phyloP scores from a whole-genome alignment of 768 basidiomycete species.

The Boletus subcaerulescens region DNA sequence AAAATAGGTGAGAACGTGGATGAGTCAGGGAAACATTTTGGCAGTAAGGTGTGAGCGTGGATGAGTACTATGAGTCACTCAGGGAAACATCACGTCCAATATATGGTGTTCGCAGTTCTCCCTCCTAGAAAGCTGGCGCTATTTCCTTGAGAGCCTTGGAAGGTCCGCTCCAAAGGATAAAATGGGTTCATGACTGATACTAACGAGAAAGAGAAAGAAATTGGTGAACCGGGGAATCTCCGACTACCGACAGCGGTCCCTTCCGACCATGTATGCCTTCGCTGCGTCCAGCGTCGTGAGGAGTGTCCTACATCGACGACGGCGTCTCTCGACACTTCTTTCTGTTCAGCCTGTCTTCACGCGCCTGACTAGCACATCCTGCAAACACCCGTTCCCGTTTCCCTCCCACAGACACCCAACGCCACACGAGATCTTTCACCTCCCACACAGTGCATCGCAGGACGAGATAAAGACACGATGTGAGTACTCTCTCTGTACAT shows the following conservation, averaged over 20 bases:
- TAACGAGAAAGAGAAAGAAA: too few relatives aligned
- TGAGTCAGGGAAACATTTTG: too few relatives aligned
- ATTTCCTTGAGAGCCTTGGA: too few relatives aligned
- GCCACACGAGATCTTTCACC: slow-evolving; percentile 73
- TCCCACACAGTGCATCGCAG: slow-evolving; percentile 52
- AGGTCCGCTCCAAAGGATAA: too few relatives aligned
- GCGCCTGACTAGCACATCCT: slow-evolving; percentile 14
- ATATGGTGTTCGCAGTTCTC: too few relatives aligned
- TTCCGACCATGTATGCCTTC: slow-evolving; percentile 6
- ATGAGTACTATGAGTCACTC: too few relatives aligned
- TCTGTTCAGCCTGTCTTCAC: background rate
- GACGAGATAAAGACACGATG: slow-evolving; percentile 66
- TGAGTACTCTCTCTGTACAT: slow-evolving; percentile 33
- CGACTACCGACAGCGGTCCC: background rate
- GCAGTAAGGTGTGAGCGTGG: too few relatives aligned
- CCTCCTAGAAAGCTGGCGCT: too few relatives aligned
- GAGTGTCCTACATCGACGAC: background rate
- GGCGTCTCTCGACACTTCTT: background rate
- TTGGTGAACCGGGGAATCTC: too few relatives aligned
- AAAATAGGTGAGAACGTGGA: too few relatives aligned
- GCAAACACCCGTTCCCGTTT: slow-evolving; percentile 40
- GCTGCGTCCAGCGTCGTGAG: background rate
- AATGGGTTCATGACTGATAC: too few relatives aligned
- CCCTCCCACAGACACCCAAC: slow-evolving; percentile 54
- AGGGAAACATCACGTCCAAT: too few relatives aligned